These are phyloP conservation scores for Claviceps purpurea DNA, from an alignment of 2,329 filamentous ascomycete genomes.

Conservation along the genomic window DNA sequence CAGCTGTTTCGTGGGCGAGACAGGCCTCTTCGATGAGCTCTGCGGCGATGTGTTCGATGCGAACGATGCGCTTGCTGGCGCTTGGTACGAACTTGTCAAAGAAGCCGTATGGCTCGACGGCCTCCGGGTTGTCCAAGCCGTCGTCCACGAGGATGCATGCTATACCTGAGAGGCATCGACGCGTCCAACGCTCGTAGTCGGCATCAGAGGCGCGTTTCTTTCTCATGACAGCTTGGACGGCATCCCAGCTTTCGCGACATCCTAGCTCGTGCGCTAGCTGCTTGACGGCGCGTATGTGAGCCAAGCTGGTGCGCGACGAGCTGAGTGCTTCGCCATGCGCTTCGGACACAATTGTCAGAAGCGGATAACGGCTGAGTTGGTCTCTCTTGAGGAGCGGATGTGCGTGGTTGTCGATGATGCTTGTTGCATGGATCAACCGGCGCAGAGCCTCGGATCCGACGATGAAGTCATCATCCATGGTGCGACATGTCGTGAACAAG, in stretches of 20 bases:
- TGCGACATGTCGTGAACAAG: neutral
- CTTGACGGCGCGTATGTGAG: constrained; percentile 55
- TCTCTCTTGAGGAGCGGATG: constrained; percentile 50
- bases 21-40: constrained; percentile 39
- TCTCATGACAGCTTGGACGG: constrained; percentile 31
- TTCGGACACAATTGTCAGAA: constrained; percentile 56
- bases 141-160: constrained; percentile 70
- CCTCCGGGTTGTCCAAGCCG: constrained; percentile 43
- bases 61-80: constrained; percentile 58
- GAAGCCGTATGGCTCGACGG: constrained; percentile 47
- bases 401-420: constrained; percentile 62
- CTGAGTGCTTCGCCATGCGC: constrained; percentile 55
- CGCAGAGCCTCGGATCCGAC: constrained; percentile 12
- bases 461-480: neutral
- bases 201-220: constrained; percentile 23
- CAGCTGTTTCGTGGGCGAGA: constrained; percentile 15
- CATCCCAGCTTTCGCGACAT: constrained; percentile 49
- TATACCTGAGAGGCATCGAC: constrained; percentile 55
- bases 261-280: constrained; percentile 54
- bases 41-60: constrained; percentile 61
- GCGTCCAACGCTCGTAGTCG: constrained; percentile 42
- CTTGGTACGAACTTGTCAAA: constrained; percentile 52
- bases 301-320: constrained; percentile 46
- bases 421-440: constrained; percentile 35
- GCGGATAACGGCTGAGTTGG: constrained; percentile 30